Percentiles rank a stretch among this genome's conserved stretches.
Conservation (phyloP, 2,329 filamentous ascomycete genomes). For the Tolypocladium cylindrosporum region DNA sequence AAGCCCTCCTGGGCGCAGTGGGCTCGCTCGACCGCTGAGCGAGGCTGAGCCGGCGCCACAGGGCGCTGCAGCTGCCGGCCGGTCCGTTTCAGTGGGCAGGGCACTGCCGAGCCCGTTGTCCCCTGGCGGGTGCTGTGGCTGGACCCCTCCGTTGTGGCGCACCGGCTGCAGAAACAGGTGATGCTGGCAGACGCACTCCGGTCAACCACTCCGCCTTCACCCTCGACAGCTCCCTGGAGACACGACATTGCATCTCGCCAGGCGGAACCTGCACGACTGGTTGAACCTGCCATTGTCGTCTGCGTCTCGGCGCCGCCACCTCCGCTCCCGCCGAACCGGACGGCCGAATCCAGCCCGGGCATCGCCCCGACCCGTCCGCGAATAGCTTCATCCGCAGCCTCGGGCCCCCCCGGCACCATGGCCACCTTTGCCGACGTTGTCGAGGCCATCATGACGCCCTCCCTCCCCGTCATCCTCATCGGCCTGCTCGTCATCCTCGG, state of each 20-base stretch:
- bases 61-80: background rate
- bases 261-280: background rate
- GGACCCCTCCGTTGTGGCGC: background rate
- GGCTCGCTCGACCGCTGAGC: background rate
- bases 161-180: background rate
- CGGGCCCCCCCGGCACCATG: conserved; percentile 18
- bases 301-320: background rate
- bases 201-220: background rate
- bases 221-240: background rate
- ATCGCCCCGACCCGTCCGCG: background rate
- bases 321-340: conserved; percentile 1
- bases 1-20: background rate
- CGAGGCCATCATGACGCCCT: conserved; percentile 50
- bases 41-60: background rate
- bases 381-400: background rate
- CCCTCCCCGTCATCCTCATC: conserved; percentile 51
- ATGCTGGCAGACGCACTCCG: background rate
- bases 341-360: background rate
- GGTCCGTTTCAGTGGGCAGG: too few relatives aligned
- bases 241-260: background rate
- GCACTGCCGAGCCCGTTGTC: too few relatives aligned
- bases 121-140: background rate
- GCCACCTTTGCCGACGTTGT: conserved; percentile 28
- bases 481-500: conserved; percentile 62
- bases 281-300: background rate